A percentile compares a stretch with the other conserved stretches of the same genome.
Evolutionary conservation across 768 basidiomycete genomes (phyloP).

Genomic region (Calocybe gangraenosa): DNA sequence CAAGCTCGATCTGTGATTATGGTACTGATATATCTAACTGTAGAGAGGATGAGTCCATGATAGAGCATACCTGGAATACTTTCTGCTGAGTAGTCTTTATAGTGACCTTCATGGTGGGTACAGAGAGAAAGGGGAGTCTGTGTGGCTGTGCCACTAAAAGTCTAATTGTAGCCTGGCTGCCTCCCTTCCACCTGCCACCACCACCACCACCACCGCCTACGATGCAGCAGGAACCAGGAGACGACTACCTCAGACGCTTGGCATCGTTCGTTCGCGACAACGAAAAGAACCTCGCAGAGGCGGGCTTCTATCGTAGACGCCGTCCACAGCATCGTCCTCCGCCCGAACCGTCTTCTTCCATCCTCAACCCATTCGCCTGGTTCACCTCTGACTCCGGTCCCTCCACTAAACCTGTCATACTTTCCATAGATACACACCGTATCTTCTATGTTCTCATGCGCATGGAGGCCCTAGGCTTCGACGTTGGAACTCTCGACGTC

Average conservation of each 20-base stretch:
- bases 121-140: slow-evolving; percentile 1
- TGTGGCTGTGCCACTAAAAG: slow-evolving; percentile 22
- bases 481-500: slow-evolving; percentile 78
- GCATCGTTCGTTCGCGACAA: slow-evolving; percentile 70
- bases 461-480: slow-evolving; percentile 74
- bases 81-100: slow-evolving; percentile 95
- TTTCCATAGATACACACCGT: slow-evolving; percentile 74
- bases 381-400: slow-evolving; percentile 35
- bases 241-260: slow-evolving; percentile 69
- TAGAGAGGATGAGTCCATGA: background rate
- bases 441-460: slow-evolving; percentile 88
- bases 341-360: slow-evolving; percentile 28
- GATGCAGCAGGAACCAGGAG: slow-evolving; percentile 56
- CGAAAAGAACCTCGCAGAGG: slow-evolving; percentile 69
- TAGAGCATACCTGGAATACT: slow-evolving; percentile 63
- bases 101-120: slow-evolving; percentile 78
- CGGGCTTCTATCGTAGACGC: slow-evolving; percentile 47
- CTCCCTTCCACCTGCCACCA: slow-evolving; percentile 10
- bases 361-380: slow-evolving; percentile 65
- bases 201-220: slow-evolving; percentile 9
- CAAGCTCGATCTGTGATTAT: slow-evolving; percentile 64
- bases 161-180: too few relatives aligned
- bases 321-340: slow-evolving; percentile 26
- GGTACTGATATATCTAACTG: too few relatives aligned
- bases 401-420: slow-evolving; percentile 52